phyloP scores from a whole-genome alignment of 83 land plant species.

The Diphasiastrum complanatum region DNA sequence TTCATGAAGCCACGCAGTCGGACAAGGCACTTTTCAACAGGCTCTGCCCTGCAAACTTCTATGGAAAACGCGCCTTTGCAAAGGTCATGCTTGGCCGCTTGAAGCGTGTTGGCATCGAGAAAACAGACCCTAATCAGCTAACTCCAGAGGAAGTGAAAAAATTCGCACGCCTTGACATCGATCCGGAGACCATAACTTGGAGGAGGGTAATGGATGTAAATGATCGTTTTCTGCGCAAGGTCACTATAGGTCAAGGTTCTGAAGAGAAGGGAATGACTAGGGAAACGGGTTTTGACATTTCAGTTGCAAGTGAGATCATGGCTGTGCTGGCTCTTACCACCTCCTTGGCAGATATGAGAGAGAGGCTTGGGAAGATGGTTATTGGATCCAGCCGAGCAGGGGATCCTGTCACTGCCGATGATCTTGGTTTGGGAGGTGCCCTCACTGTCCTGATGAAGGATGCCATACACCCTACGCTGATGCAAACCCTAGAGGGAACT shows the following conservation, averaged over 20 bases:
- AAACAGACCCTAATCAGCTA: conserved; percentile 69
- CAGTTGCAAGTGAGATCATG: conserved; percentile 99
- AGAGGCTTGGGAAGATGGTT: conserved; percentile 89
- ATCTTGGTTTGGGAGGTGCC: conserved; percentile 94
- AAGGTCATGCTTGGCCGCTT: conserved; percentile 73
- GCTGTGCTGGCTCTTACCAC: conserved; percentile 96
- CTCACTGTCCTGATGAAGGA: conserved; percentile 98
- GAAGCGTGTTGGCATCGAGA: conserved; percentile 69
- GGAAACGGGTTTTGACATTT: conserved; percentile 92
- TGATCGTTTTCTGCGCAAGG: conserved; percentile 85
- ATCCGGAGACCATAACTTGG: conserved; percentile 84
- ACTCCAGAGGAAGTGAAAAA: conserved; percentile 65
- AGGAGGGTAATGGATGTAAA: conserved; percentile 97
- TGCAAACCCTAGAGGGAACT: conserved; percentile 98
- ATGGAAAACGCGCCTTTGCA: conserved; percentile 65
- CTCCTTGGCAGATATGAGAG: conserved; percentile 89
- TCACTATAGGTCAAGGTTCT: conserved; percentile 86
- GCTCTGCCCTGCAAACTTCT: conserved; percentile 79
- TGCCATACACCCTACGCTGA: conserved; percentile 87
- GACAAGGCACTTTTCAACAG: conserved; percentile 90
- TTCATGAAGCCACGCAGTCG: conserved; percentile 82
- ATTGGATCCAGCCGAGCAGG: conserved; percentile 88
- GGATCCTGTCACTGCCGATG: conserved; percentile 91
- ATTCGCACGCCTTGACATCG: conserved; percentile 79
- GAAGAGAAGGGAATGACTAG: conserved; percentile 92